Evolutionary conservation across 208 protist genomes (phyloP).

Genomic region (Leishmania mexicana): DNA sequence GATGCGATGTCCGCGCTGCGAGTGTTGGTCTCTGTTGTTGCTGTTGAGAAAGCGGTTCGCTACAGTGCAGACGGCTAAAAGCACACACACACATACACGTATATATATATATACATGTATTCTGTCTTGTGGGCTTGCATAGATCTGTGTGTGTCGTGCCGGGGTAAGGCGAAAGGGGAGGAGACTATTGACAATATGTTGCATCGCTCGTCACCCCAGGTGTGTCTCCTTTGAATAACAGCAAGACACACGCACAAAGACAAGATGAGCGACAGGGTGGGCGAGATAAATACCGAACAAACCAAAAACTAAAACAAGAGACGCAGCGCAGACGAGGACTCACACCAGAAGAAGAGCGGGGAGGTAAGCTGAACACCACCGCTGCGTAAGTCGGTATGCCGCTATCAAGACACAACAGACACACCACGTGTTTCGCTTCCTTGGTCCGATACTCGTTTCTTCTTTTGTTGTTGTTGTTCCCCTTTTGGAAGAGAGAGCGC

Average conservation of each 20-base stretch:
- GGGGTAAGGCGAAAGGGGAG: background rate
- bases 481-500: too few relatives aligned
- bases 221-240: too few relatives aligned
- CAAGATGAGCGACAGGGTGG: constrained; percentile 9
- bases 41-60: too few relatives aligned
- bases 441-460: background rate
- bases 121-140: background rate
- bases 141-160: background rate
- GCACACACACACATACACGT: too few relatives aligned
- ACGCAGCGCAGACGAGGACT: background rate
- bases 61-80: background rate
- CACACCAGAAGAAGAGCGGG: background rate
- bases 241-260: too few relatives aligned
- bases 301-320: background rate
- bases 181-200: too few relatives aligned
- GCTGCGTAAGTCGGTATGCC: too few relatives aligned
- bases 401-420: background rate
- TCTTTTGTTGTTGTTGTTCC: background rate
- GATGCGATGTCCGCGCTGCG: too few relatives aligned
- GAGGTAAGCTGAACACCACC: too few relatives aligned
- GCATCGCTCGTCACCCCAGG: too few relatives aligned
- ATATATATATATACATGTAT: background rate
- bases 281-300: constrained; percentile 1
- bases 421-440: background rate
- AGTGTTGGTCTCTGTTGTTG: too few relatives aligned